Conservation (phyloP, 257 asterid genomes). For the Solanum etuberosum region DNA sequence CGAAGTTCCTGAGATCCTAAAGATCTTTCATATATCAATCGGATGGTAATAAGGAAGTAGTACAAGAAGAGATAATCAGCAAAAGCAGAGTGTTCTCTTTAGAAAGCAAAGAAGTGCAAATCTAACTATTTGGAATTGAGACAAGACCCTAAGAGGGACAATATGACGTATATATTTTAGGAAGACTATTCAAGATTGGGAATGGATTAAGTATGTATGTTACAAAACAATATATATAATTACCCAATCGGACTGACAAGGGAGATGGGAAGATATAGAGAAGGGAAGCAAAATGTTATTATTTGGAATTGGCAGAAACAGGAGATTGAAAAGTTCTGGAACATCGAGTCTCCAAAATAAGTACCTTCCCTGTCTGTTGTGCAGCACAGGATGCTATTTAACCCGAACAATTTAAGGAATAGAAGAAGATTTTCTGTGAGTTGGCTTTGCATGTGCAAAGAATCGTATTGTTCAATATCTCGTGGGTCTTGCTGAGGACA, state of each 20-base stretch:
- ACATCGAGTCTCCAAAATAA: background rate
- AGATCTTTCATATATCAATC: background rate
- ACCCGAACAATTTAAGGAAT: background rate
- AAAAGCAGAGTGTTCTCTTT: background rate
- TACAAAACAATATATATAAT: background rate
- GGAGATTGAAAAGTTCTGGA: background rate
- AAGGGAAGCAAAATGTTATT: background rate
- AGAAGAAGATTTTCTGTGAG: background rate
- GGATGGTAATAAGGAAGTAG: background rate
- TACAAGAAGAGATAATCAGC: background rate
- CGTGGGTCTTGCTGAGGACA: background rate
- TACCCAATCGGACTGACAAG: background rate
- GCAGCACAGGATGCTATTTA: background rate
- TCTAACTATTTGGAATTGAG: background rate
- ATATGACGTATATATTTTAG: background rate
- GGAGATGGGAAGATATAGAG: background rate
- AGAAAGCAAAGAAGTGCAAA: background rate
- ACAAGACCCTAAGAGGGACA: background rate
- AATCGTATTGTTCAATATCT: background rate
- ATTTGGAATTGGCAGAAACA: background rate
- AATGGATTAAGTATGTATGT: background rate
- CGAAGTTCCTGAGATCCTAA: background rate
- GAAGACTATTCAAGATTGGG: background rate
- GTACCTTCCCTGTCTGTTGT: background rate
- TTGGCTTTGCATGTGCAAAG: background rate